Percentiles rank a stretch among this genome's conserved stretches.
Conservation (phyloP, 2,329 filamentous ascomycete species). For the Epichloe uncinata region DNA sequence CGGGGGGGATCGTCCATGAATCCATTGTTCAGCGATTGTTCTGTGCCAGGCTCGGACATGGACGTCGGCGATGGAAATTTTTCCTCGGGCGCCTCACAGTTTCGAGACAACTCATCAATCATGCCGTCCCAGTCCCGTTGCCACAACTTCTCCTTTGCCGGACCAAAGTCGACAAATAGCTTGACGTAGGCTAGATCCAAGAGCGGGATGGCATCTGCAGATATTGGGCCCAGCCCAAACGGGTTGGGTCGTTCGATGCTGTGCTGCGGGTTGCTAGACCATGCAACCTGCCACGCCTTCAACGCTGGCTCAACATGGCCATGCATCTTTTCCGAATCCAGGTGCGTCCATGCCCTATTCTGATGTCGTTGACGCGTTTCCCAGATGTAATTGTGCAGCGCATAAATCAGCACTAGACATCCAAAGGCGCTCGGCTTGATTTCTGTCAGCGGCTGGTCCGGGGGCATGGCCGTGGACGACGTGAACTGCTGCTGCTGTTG, state of each 20-base stretch:
- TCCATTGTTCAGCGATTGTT: slow-evolving; percentile 31
- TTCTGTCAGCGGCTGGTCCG: slow-evolving; percentile 43
- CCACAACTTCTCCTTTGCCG: slow-evolving; percentile 89
- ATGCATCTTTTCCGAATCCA: slow-evolving; percentile 94
- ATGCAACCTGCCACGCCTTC: slow-evolving; percentile 87
- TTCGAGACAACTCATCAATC: slow-evolving; percentile 71
- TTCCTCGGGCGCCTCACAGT: slow-evolving; percentile 60
- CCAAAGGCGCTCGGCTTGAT: slow-evolving; percentile 82
- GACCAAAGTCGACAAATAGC: slow-evolving; percentile 83
- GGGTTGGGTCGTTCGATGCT: slow-evolving; percentile 76
- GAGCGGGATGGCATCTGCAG: slow-evolving; percentile 80
- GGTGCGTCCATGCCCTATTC: slow-evolving; percentile 76
- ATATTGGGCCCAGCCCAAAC: slow-evolving; percentile 67
- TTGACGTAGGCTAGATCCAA: slow-evolving; percentile 86
- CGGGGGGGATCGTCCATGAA: slow-evolving; percentile 38
- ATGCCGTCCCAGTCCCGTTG: slow-evolving; percentile 86
- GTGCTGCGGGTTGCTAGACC: slow-evolving; percentile 76
- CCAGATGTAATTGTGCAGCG: slow-evolving; percentile 97
- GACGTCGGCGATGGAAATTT: slow-evolving; percentile 43
- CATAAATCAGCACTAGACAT: slow-evolving; percentile 82
- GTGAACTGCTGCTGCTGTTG: slow-evolving; percentile 28
- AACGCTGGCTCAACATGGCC: slow-evolving; percentile 87
- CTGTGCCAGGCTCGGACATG: slow-evolving; percentile 30
- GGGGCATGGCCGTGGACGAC: no score
- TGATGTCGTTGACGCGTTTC: slow-evolving; percentile 86